Base-by-base conservation (phyloP, 2,329 filamentous ascomycete genomes). In the Fusarium denticulatum region DNA sequence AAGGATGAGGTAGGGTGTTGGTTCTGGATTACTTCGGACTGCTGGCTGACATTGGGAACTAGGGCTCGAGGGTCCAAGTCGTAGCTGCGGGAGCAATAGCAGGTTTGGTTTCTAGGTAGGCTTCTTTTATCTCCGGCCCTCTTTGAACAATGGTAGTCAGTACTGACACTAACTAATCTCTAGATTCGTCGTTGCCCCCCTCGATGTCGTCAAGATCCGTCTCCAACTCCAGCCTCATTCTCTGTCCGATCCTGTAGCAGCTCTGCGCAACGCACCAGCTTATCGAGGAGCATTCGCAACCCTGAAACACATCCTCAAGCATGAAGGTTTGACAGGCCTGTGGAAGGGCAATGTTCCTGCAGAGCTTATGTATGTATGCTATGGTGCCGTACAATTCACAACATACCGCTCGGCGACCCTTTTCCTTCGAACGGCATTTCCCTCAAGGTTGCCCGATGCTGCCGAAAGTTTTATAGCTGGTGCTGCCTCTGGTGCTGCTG, bases 281-380 rank as follows among this genome's bases (percentile, higher is more conserved):
- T 94, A 96, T 84, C 94, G 92, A 80, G 94, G 94, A 76, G 94
- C 94, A 2, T 77, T 95, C 45, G 87, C 89, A 16, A 97, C 95
- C 4, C 86, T 97, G 80, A 88, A 88, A 65, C 89, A 92, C 69
- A 98, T 98, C 78, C 82, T 96, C 58, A 86, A 85, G 34, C 87
- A 95, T 78, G 96, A 99, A 81, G 96, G 96, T 46, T 80, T 98
- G 75, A 92, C 92, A 60, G 93, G 91, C 36, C 88, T 99, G 73
- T 99, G 96, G 96, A 98, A 98, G 86, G 96, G 96, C 81, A 99
- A 99, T 81, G 91, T 99, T 67, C 95, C 96, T 43, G 96, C 96
- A 58, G 96, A 98, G 87, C 85, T 96, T 72, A 91, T 99, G 85
- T 99, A 99, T 85, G 88, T 99, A 74, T 92, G 91, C 82, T 99